Base-by-base conservation (phyloP, 2,329 filamentous ascomycete genomes). In the Neurospora sp. region DNA sequence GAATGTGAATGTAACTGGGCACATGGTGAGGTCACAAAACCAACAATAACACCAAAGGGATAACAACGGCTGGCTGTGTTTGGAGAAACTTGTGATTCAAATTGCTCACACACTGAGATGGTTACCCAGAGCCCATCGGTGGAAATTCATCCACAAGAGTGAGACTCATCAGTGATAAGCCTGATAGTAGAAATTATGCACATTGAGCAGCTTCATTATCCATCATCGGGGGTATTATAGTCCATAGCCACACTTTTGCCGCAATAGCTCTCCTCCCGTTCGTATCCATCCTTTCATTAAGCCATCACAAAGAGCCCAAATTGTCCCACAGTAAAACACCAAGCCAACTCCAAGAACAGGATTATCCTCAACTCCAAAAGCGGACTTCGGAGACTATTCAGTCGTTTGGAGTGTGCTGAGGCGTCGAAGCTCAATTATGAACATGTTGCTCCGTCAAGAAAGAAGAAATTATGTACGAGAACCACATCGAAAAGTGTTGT, bases 401-500 rank as follows among this genome's bases (percentile, higher is more conserved):
- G 52, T 33, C 23, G 28, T 28, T 36, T 36, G 52, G 52, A 62
- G 52, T 15, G 23, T 58, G 23, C 52, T 33, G 52, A 36, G 28
- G 52, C 28, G 52, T 62, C 28, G 23, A 62, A 62, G 52, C 28
- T 62, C 52, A 36, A 17, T 62, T 36, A 36, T 62, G 23, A 62
- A 62, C 52, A 62, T n/a, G 28, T n/a, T 39, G 38, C 66, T 67
- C 66, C 36, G 38, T 23, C 36, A 38, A 38, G 36, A 40, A 67
- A 39, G 36, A 67, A 67, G 66, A 15, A 40, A 68, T n/a, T 52
- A 38, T 67, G 46, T 69, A 68, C 68, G 40, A 11, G 38, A 40
- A 28, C 19, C 36, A 58, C 13, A 38, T 19, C 17, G 15, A 19
- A 67, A 19, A 33, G 28, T n/a, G 52, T 8, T 62, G 52, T n/a